phyloP scores from a whole-genome alignment of 345 rosid species.

The Citrus maxima region DNA sequence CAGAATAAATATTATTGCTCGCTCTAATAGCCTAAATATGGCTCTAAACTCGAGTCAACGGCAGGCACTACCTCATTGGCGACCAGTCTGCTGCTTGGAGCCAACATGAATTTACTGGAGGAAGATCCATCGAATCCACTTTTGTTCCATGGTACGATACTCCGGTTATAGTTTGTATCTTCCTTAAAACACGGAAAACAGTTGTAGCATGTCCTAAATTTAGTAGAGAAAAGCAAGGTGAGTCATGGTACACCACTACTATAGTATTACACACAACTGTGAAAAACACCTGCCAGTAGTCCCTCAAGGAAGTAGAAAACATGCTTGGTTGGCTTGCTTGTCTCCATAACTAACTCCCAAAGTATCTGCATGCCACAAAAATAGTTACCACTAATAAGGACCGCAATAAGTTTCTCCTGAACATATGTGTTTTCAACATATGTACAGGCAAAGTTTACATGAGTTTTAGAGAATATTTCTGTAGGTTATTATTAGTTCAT shows the following conservation, averaged over 20 bases:
- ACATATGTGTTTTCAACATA: background rate
- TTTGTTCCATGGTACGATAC: constrained; percentile 10
- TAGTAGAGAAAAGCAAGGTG: background rate
- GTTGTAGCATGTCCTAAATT: background rate
- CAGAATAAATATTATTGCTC: no score
- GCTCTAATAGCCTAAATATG: background rate
- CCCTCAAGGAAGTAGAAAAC: background rate
- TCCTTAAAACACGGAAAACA: background rate
- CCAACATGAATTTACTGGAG: background rate
- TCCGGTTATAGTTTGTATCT: background rate
- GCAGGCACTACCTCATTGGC: background rate
- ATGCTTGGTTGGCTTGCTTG: background rate
- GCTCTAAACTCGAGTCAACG: constrained; percentile 9
- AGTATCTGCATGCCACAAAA: background rate
- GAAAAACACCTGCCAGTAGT: background rate
- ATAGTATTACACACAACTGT: background rate
- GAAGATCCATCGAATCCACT: constrained; percentile 9
- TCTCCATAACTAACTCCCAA: background rate
- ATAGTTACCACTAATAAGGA: background rate
- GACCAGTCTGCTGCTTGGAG: constrained; percentile 10
- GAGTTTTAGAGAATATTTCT: background rate
- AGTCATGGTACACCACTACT: background rate
- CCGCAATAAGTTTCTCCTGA: background rate
- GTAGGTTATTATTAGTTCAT: background rate
- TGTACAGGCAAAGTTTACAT: background rate